A percentile compares a stretch with the other conserved stretches of the same genome.
phyloP scores from a whole-genome alignment of 148 eudicot species.

The Rhododendron ovatum region DNA sequence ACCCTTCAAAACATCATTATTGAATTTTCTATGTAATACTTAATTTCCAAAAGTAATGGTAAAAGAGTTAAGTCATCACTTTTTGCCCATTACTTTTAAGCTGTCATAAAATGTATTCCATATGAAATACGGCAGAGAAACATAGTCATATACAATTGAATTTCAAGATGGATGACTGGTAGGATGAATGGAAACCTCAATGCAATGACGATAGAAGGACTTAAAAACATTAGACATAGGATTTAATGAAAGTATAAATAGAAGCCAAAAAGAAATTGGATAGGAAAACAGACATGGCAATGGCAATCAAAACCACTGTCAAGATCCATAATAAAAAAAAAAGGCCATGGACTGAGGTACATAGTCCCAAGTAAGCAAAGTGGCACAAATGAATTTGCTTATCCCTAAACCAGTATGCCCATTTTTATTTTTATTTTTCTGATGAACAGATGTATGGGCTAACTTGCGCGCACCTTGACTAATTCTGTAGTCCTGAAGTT shows the following conservation, averaged over 20 bases:
- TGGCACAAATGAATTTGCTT: not conserved
- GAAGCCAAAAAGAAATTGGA: not conserved
- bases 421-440: too few species aligned
- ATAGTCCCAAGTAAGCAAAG: not conserved
- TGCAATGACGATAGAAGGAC: not conserved
- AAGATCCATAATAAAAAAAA: not conserved
- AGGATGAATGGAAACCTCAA: not conserved
- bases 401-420: not conserved
- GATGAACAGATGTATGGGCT: not conserved
- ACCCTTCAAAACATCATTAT: too few species aligned
- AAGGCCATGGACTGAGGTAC: not conserved
- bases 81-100: too few species aligned
- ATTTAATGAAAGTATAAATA: not conserved
- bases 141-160: not conserved
- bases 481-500: not conserved
- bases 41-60: too few species aligned
- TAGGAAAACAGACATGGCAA: not conserved
- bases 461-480: not conserved
- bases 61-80: too few species aligned
- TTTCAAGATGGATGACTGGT: not conserved
- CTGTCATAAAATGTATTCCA: too few species aligned
- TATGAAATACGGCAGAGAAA: not conserved
- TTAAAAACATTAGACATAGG: too few species aligned
- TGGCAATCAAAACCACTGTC: not conserved
- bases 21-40: too few species aligned